Evolutionary conservation across 768 basidiomycete genomes (phyloP).

Genomic region (Panus rudis): DNA sequence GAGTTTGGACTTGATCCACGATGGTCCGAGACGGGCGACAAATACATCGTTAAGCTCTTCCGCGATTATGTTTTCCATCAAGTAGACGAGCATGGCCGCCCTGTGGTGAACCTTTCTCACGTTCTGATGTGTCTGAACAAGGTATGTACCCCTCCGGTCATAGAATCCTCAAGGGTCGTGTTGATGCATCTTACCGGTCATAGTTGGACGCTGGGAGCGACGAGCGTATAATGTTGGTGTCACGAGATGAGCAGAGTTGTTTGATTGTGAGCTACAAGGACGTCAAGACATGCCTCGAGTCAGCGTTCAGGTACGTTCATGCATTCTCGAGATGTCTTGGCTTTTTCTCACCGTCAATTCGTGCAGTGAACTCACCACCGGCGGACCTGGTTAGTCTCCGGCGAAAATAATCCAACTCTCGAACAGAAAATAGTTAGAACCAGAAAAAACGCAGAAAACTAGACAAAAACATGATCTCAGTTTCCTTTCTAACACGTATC

Average conservation of each 20-base stretch:
- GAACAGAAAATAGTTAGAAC: slow-evolving; percentile 55
- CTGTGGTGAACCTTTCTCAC: slow-evolving; percentile 85
- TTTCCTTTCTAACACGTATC: too few species aligned
- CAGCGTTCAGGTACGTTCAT: slow-evolving; percentile 67
- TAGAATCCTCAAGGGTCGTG: not conserved
- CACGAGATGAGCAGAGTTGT: slow-evolving; percentile 94
- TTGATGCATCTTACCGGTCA: slow-evolving; percentile 1
- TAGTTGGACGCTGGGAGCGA: slow-evolving; percentile 92
- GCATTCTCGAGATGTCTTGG: not conserved
- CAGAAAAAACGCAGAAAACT: slow-evolving; percentile 56
- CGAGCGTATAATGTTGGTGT: slow-evolving; percentile 90
- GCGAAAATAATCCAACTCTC: not conserved
- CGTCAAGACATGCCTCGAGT: slow-evolving; percentile 77
- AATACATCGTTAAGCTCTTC: slow-evolving; percentile 97
- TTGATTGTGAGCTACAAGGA: slow-evolving; percentile 92
- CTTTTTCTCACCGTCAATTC: not conserved
- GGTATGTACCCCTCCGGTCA: slow-evolving; percentile 33
- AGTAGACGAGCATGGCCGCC: slow-evolving; percentile 84
- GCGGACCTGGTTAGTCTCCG: not conserved
- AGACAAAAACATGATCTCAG: too few species aligned
- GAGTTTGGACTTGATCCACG: slow-evolving; percentile 94
- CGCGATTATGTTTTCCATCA: slow-evolving; percentile 98
- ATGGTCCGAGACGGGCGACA: slow-evolving; percentile 98
- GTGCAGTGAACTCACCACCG: not conserved
- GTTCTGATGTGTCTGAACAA: slow-evolving; percentile 93